These are phyloP conservation scores for Royoungia palumana DNA, from an alignment of 768 basidiomycete genomes.

Conservation along the genomic window DNA sequence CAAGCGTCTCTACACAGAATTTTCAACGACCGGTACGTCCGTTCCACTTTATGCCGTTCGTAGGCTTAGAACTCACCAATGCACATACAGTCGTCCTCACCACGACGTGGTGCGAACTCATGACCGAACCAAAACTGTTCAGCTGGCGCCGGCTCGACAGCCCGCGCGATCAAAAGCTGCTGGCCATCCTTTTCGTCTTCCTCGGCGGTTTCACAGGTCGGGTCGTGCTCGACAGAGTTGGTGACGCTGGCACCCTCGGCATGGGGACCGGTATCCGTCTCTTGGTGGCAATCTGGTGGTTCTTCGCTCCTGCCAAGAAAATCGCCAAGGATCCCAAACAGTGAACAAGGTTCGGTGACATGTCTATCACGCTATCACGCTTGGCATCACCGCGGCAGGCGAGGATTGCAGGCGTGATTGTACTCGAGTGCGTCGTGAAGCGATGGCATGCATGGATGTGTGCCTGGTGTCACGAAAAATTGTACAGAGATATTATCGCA, in stretches of 20 bases:
- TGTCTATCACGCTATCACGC: not conserved
- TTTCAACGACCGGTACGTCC: constrained; percentile 66
- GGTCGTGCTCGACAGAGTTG: constrained; percentile 55
- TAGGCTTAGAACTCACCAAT: not conserved
- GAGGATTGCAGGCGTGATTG: no score
- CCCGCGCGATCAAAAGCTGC: constrained; percentile 67
- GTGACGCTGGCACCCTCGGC: constrained; percentile 63
- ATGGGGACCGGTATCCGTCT: constrained; percentile 62
- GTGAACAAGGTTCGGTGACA: not conserved
- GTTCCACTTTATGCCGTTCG: no score
- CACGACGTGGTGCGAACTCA: constrained; percentile 85
- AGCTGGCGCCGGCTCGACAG: constrained; percentile 45
- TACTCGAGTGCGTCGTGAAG: not conserved
- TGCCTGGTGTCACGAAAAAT: not conserved
- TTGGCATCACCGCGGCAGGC: no score
- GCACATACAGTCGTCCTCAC: constrained; percentile 65
- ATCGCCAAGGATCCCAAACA: not conserved
- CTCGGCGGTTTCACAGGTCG: constrained; percentile 72
- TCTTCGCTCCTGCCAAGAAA: constrained; percentile 48
- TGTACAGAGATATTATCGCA: not conserved
- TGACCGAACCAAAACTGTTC: constrained; percentile 79
- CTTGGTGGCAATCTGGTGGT: constrained; percentile 60
- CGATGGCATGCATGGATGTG: not conserved
- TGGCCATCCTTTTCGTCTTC: constrained; percentile 68
- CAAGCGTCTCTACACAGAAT: constrained; percentile 76